phyloP scores from a whole-genome alignment of 2,329 filamentous ascomycete genomes.

The Calonectria pteridis region DNA sequence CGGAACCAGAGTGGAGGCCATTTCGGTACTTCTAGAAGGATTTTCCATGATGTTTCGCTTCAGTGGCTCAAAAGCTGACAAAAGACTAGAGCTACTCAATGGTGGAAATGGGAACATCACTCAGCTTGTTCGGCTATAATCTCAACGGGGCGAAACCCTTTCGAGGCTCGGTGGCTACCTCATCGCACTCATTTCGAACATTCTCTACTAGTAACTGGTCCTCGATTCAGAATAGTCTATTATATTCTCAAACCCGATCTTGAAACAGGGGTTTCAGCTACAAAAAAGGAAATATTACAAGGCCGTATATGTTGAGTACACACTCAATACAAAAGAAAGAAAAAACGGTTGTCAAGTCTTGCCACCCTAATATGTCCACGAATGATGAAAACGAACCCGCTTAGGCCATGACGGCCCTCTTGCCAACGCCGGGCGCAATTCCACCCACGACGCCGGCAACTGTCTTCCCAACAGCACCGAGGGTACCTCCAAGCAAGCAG shows the following conservation, averaged over 20 bases:
- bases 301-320: neutral
- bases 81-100: neutral
- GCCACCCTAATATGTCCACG: neutral
- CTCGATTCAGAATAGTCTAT: neutral
- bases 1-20: neutral
- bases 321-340: neutral
- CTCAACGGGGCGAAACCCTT: neutral
- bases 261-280: neutral
- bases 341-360: neutral
- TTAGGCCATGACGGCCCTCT: neutral
- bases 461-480: neutral
- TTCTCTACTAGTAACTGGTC: neutral
- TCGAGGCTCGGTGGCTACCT: too few relatives aligned
- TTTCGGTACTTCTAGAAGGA: neutral
- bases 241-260: neutral
- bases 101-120: neutral
- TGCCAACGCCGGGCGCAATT: neutral
- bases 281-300: constrained; percentile 10
- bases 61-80: neutral
- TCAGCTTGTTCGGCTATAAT: neutral
- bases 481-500: neutral
- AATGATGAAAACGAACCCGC: neutral
- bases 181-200: neutral
- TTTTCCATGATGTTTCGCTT: neutral
- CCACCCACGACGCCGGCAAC: neutral